Base-by-base conservation (phyloP, 768 basidiomycete species). In the Porphyrellus cyaneotinctus region DNA sequence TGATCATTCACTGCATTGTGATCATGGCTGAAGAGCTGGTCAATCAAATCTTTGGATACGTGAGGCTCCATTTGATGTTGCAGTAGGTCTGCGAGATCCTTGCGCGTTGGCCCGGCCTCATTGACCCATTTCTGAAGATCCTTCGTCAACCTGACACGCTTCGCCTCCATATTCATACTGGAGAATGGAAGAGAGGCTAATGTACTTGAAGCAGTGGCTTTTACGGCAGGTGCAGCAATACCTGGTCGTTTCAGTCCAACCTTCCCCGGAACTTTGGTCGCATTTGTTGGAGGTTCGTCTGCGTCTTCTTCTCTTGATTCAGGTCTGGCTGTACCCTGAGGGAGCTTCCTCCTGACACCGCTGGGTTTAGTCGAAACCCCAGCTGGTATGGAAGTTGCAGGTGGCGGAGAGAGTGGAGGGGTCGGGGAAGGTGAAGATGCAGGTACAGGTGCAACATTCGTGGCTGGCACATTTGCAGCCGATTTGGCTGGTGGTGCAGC, bases 1-100 rank as follows among this genome's bases (percentile, higher is more conserved):
- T 89, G 85, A 66, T 98, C 97, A 61, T 92, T 95, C 58, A 97
- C 87, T 7, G 94, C 91, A 58, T 88, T 91, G 68, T 97, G 97
- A 61, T 97, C 97, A 54, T 88, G 90, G 64, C 95, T 97, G 74
- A 97, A 99, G 26, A 99, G 75, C 26, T 82, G 82, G 6, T 80
- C 70, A 13, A 88, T 68, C 3, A 98, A 71, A 2, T 94, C 88
- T 55, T 86, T 84, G 4, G 88, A 87, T 7, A 81, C 77, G 62
- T 88, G 80, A 10, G 84, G 78, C 59, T 95, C 93, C 93, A 98
- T 97, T 70, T 99, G 97, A 57, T 78, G 82, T 60, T 91, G 88
- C 43, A 98, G 74, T 13, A 85, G 72, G 37, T 97, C 95, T 33
- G 87, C 81, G 14, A 97, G 77, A 62, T 98, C 95, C 64, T 91